Conservation (phyloP, 1,284 basidiomycete species). For the Trichosporon sp. region DNA sequence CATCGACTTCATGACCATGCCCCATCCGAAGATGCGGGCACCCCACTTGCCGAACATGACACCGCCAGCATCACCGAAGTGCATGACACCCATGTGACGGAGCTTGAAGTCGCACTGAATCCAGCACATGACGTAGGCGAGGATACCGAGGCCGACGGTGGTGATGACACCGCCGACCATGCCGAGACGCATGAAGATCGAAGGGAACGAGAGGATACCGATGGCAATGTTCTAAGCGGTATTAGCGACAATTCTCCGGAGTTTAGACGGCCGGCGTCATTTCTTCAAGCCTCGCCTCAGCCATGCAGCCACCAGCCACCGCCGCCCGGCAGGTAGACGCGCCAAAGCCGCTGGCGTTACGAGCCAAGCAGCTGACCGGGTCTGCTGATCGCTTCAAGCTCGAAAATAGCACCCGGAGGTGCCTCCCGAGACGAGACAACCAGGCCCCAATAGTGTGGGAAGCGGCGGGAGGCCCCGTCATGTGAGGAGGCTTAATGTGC, state of each 20-base stretch:
- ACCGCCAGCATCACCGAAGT: conserved; percentile 42
- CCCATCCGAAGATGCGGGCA: conserved; percentile 32
- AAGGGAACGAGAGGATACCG: conserved; percentile 42
- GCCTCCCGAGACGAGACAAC: background rate
- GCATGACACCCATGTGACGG: conserved; percentile 42
- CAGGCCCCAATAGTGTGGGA: background rate
- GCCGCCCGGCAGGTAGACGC: background rate
- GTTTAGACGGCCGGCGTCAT: background rate
- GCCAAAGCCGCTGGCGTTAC: background rate
- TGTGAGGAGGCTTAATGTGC: background rate
- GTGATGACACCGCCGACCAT: conserved; percentile 40
- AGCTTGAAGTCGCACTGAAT: conserved; percentile 46
- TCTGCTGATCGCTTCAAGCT: background rate
- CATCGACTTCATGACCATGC: conserved; percentile 25
- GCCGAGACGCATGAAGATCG: conserved; percentile 39
- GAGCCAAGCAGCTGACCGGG: background rate
- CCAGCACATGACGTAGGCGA: conserved; percentile 39
- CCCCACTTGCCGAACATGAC: conserved; percentile 42
- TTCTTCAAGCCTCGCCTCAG: background rate
- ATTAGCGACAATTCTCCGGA: background rate
- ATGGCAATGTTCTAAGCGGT: conserved; percentile 38
- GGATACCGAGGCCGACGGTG: conserved; percentile 30
- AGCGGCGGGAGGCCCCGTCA: background rate
- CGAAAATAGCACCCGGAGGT: background rate
- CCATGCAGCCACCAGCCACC: background rate